Conservation (phyloP, 306 rosid genomes). For the Sesbania bispinosa region DNA sequence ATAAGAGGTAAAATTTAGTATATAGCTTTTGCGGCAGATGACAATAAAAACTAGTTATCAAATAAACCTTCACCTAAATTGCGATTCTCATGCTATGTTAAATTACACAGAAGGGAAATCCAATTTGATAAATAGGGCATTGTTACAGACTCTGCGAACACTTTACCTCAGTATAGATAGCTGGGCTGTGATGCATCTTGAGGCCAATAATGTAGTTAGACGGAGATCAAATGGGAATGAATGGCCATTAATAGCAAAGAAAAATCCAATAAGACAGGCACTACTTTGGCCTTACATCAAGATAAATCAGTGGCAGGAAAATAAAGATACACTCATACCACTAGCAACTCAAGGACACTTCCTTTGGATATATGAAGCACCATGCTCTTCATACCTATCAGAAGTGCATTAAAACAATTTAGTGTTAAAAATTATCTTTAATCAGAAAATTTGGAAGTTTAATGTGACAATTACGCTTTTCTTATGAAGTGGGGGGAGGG, state of each 20-base stretch:
- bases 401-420: conserved; percentile 1
- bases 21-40: not conserved
- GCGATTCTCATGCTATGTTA: not conserved
- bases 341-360: conserved; percentile 66
- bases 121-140: not conserved
- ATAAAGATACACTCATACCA: conserved; percentile 20
- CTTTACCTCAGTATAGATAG: conserved; percentile 24
- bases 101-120: conserved; percentile 7
- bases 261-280: not conserved
- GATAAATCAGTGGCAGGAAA: not conserved
- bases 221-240: not conserved
- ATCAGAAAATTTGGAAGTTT: not conserved
- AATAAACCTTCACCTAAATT: not conserved
- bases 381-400: conserved; percentile 95
- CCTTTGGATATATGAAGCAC: conserved; percentile 93
- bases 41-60: not conserved
- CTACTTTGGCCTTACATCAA: conserved; percentile 3
- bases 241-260: not conserved
- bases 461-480: not conserved
- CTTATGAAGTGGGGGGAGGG: not conserved
- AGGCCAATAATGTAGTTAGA: conserved; percentile 21
- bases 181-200: not conserved
- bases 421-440: not conserved
- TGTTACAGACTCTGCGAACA: conserved; percentile 18
- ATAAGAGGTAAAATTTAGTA: not conserved